phyloP scores from a whole-genome alignment of 1,284 basidiomycete species.

The Moniliophthora roreri region DNA sequence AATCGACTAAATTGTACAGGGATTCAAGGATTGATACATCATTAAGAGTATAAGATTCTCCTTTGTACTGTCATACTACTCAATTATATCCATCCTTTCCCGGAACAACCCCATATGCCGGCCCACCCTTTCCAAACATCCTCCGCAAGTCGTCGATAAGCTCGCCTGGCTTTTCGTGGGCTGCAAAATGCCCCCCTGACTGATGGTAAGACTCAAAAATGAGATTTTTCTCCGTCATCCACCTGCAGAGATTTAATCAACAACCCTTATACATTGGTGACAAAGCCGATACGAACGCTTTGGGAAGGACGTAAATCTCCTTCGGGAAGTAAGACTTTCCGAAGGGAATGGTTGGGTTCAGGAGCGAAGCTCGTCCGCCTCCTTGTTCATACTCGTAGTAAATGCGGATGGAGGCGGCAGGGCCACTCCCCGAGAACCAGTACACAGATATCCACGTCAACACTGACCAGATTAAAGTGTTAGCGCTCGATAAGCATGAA shows the following conservation, averaged over 20 bases:
- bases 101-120: constrained; percentile 7
- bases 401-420: constrained; percentile 35
- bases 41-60: too few species aligned
- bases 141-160: constrained; percentile 3
- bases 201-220: constrained; percentile 7
- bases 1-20: too few species aligned
- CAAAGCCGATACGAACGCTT: background rate
- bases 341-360: constrained; percentile 23
- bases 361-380: background rate
- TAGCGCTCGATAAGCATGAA: constrained; percentile 10
- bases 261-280: background rate
- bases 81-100: constrained; percentile 5
- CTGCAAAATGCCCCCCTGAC: constrained; percentile 11
- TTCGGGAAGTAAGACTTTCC: constrained; percentile 33
- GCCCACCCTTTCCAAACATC: constrained; percentile 11
- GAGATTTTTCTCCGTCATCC: constrained; percentile 5
- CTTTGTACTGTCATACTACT: background rate
- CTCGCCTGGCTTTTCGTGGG: constrained; percentile 8
- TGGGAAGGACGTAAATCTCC: constrained; percentile 16
- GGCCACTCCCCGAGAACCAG: constrained; percentile 37
- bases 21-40: too few species aligned
- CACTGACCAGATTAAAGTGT: constrained; percentile 21
- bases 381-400: constrained; percentile 30
- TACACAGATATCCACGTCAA: constrained; percentile 39
- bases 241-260: background rate